These are phyloP conservation scores for Candida schatavii DNA, from an alignment of 805 yeast genomes.

Conservation along the genomic window DNA sequence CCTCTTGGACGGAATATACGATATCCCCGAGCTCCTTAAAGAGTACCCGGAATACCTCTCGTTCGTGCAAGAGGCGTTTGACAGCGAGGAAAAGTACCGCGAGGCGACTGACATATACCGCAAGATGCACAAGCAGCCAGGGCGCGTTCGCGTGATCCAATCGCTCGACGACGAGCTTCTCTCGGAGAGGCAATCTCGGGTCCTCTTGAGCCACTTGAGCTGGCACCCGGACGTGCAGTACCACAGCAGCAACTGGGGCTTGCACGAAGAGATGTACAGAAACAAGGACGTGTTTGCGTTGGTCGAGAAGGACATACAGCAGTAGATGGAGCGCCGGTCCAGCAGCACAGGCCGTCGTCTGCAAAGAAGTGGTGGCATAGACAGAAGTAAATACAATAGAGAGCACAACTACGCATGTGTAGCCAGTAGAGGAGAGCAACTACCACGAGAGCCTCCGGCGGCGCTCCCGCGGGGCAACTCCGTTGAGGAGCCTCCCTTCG, in stretches of 20 bases:
- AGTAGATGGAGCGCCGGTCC: no score
- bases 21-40: constrained; percentile 44
- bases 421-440: no score
- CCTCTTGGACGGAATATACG: constrained; percentile 71
- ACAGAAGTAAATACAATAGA: no score
- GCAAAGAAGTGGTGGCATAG: no score
- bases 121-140: background rate
- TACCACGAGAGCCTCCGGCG: no score
- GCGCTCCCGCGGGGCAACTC: no score
- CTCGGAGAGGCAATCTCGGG: constrained; percentile 45
- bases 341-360: background rate
- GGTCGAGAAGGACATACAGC: background rate
- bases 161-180: constrained; percentile 68
- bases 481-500: no score
- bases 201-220: constrained; percentile 35
- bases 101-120: constrained; percentile 24
- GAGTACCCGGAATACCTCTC: constrained; percentile 61
- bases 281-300: constrained; percentile 33
- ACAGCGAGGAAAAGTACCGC: constrained; percentile 13
- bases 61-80: constrained; percentile 62
- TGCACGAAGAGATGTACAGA: constrained; percentile 63
- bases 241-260: constrained; percentile 44
- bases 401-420: no score
- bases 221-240: constrained; percentile 6
- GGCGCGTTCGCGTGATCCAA: constrained; percentile 46